Conservation (phyloP, 1,284 basidiomycete species). For the Ustilago nuda region DNA sequence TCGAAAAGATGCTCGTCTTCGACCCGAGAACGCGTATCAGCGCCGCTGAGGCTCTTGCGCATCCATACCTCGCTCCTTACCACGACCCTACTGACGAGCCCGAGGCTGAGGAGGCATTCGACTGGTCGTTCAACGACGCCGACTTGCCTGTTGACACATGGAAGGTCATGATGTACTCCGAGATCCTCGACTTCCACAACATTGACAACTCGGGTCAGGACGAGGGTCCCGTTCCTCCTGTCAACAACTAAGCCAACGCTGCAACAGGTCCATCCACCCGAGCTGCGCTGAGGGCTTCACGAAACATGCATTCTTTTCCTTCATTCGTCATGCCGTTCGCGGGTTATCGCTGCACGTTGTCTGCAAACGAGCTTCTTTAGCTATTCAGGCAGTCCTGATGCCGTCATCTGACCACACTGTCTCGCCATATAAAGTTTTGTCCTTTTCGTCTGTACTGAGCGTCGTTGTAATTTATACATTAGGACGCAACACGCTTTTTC, state of each 20-base stretch:
- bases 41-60: conserved; percentile 87
- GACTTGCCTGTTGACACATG: conserved; percentile 98
- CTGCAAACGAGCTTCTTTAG: neutral
- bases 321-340: conserved; percentile 2
- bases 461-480: conserved; percentile 33
- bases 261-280: neutral
- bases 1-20: conserved; percentile 99
- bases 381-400: neutral
- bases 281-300: conserved; percentile 3
- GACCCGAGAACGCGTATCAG: conserved; percentile 97
- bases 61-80: conserved; percentile 96
- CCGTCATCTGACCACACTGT: neutral
- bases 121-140: conserved; percentile 99
- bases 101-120: conserved; percentile 91
- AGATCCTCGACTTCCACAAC: conserved; percentile 71
- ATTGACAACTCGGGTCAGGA: conserved; percentile 63
- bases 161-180: conserved; percentile 81
- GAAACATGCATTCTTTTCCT: neutral
- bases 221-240: conserved; percentile 57
- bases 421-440: conserved; percentile 23
- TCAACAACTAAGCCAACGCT: conserved; percentile 25
- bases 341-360: conserved; percentile 1
- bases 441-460: conserved; percentile 13
- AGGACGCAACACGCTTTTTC: conserved; percentile 22
- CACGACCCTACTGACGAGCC: conserved; percentile 99